Percentiles rank a stretch among this genome's conserved stretches.
These are phyloP conservation scores for Phytophthora sojae DNA, from an alignment of 352 stramenopile genomes.

Conservation along the genomic window DNA sequence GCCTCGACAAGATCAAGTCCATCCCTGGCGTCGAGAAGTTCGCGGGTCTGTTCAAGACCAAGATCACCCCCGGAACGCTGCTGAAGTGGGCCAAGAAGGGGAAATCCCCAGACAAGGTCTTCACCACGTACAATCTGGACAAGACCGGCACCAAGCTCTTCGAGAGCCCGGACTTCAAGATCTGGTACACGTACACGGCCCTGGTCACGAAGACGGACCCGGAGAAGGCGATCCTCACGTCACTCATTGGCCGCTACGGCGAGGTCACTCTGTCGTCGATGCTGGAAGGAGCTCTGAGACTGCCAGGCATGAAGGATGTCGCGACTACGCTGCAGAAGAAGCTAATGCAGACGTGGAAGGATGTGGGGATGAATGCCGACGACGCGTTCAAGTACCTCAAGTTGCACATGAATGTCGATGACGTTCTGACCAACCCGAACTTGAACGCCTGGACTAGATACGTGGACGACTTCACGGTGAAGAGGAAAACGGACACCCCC, in stretches of 20 bases:
- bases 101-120: slow-evolving; percentile 1
- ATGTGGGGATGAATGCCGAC: not conserved
- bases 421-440: not conserved
- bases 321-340: not conserved
- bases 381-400: not conserved
- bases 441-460: slow-evolving; percentile 3
- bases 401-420: not conserved
- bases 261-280: slow-evolving; percentile 7
- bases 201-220: slow-evolving; percentile 6
- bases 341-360: not conserved
- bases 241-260: not conserved
- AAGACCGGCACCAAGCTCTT: slow-evolving; percentile 9
- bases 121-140: slow-evolving; percentile 9
- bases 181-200: slow-evolving; percentile 7
- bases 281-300: not conserved
- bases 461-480: slow-evolving; percentile 5
- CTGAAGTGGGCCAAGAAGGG: slow-evolving; percentile 1
- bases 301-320: not conserved
- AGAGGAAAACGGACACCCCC: not conserved
- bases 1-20: not conserved
- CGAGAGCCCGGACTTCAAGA: slow-evolving; percentile 12
- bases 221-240: not conserved
- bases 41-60: slow-evolving; percentile 2
- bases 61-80: slow-evolving; percentile 6
- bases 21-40: slow-evolving; percentile 3